Base-by-base conservation (phyloP, 2,329 filamentous ascomycete species). In the Tolypocladium tundrense region DNA sequence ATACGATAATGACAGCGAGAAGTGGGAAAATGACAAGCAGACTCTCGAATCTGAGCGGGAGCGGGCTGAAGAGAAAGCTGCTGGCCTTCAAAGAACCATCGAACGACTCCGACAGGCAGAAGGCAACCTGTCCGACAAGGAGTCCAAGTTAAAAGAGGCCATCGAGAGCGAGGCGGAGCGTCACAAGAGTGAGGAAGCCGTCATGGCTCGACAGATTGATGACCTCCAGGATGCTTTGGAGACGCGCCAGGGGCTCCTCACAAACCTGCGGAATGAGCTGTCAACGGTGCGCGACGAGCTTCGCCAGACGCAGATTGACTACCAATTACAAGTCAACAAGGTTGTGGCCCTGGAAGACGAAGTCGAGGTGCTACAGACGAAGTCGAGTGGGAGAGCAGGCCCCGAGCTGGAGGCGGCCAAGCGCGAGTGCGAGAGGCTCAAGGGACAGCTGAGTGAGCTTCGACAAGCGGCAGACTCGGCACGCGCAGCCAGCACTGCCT, bases 151-250 rank as follows among this genome's bases (percentile, higher is more conserved):
- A 21, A 84, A 88, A 67, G 80, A 86, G 65, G 84, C 85, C 4
- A 77, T 91, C 14, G 80, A 87, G 61, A 88, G 83, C 65, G 88
- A 92, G 66, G 81, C 82, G 53, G 82, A 90, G 61, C 85, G 88
- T 31, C 86, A 94, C 66, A 80, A 80, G 61, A 84, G 81, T 57
- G 88, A 93, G 65, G 88, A 93, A 67, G 82, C 82, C 13, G 74
- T 86, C 9, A 75, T 96, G 55, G 83, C 78, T 60, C 80, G 82
- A n/a, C 89, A 94, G 68, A 84, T 96, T 55, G 82, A 88, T 53
- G 86, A 88, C 55, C 77, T 94, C 11, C 86, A 88, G 65, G 80
- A 84, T 53, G 88, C 91, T 59, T 78, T 94, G 14, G 80, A 87
- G 58, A 77, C 82, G 35, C 84, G 87, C 61, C 83, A 88, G 66